Conservation (phyloP, 257 asterid species). For the Ocimum tenuiflorum region DNA sequence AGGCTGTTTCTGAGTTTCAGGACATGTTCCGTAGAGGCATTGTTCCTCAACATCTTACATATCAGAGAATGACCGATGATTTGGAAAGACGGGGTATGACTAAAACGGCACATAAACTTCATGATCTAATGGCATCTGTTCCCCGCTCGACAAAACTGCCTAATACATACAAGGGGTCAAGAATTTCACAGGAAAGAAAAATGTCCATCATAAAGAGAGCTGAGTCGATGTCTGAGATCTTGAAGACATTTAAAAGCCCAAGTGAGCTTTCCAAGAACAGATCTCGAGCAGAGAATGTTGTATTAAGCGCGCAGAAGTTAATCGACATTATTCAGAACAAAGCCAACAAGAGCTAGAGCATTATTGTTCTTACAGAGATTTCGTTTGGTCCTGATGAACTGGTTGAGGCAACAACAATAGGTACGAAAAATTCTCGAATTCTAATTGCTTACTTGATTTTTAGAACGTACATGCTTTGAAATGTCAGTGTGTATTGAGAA, state of each 20-base stretch:
- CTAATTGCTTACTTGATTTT: background rate
- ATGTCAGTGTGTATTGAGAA: background rate
- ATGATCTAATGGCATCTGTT: slow-evolving; percentile 49
- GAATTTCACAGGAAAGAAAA: slow-evolving; percentile 36
- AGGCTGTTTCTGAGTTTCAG: slow-evolving; percentile 55
- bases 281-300: slow-evolving; percentile 28
- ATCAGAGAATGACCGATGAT: slow-evolving; percentile 42
- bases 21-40: slow-evolving; percentile 81
- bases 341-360: slow-evolving; percentile 7
- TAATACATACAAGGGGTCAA: slow-evolving; percentile 40
- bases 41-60: slow-evolving; percentile 78
- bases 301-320: slow-evolving; percentile 31
- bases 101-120: slow-evolving; percentile 43
- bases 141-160: slow-evolving; percentile 74
- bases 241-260: slow-evolving; percentile 50
- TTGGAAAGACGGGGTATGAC: slow-evolving; percentile 51
- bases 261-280: slow-evolving; percentile 46
- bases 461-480: background rate
- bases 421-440: background rate
- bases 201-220: slow-evolving; percentile 53
- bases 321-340: slow-evolving; percentile 29
- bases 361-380: background rate
- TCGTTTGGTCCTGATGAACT: background rate
- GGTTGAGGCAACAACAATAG: background rate
- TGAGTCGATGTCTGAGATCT: slow-evolving; percentile 50